Conservation (phyloP, 345 rosid species). For the Melastoma malabathricum region DNA sequence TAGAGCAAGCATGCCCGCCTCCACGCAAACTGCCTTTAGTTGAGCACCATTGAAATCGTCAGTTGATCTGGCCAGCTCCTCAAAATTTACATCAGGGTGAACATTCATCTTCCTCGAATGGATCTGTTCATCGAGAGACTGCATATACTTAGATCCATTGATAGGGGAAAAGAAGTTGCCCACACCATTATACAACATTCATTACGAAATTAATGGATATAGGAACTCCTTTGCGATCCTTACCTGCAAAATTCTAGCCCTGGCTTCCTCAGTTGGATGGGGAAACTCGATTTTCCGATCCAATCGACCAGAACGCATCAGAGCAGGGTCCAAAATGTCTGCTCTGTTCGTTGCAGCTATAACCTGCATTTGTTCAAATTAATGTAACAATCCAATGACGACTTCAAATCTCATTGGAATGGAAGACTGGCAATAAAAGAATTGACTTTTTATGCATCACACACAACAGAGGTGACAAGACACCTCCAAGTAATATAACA, state of each 20-base stretch:
- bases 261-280: slow-evolving; percentile 96
- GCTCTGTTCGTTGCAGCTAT: slow-evolving; percentile 99
- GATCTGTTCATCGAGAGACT: slow-evolving; percentile 32
- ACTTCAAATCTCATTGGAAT: too few species aligned
- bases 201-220: neutral
- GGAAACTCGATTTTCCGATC: slow-evolving; percentile 99
- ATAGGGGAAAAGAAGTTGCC: neutral
- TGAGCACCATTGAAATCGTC: slow-evolving; percentile 99
- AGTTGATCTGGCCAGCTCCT: slow-evolving; percentile 96
- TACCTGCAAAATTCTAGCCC: slow-evolving; percentile 94
- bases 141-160: neutral
- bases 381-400: too few species aligned
- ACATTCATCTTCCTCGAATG: slow-evolving; percentile 99
- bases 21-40: slow-evolving; percentile 95
- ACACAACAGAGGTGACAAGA: too few species aligned
- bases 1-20: slow-evolving; percentile 99
- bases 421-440: too few species aligned
- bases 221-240: neutral
- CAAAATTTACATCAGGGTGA: slow-evolving; percentile 90
- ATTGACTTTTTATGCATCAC: too few species aligned
- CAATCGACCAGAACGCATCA: slow-evolving; percentile 96
- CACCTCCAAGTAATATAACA: too few species aligned
- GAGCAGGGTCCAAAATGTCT: slow-evolving; percentile 96
- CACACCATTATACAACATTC: neutral
- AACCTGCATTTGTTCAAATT: slow-evolving; percentile 39